A percentile compares a stretch with the other conserved stretches of the same genome.
These are phyloP conservation scores for Murraya paniculata DNA, from an alignment of 345 rosid genomes.

Conservation along the genomic window DNA sequence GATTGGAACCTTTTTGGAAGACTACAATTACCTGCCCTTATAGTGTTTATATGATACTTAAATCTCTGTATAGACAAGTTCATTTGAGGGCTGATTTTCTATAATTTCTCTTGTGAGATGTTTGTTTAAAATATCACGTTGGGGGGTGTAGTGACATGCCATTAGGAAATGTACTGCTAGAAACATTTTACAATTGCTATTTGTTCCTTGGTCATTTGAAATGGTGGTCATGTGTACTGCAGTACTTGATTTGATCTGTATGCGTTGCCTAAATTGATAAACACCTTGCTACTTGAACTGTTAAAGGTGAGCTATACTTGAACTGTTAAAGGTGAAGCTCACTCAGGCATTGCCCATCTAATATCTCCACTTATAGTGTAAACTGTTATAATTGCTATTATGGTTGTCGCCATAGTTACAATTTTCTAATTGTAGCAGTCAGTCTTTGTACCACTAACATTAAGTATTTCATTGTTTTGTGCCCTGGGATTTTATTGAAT, in stretches of 20 bases:
- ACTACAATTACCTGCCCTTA: not conserved
- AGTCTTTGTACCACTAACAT: not conserved
- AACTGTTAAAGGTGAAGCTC: not conserved
- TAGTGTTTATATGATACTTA: not conserved
- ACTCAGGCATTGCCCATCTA: not conserved
- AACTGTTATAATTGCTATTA: not conserved
- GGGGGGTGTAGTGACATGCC: not conserved
- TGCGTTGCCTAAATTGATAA: not conserved
- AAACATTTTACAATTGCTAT: not conserved
- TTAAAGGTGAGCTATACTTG: not conserved
- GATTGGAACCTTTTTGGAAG: not conserved
- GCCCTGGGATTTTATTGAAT: conserved; percentile 17
- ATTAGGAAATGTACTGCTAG: not conserved
- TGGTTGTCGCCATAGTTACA: not conserved
- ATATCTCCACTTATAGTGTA: not conserved
- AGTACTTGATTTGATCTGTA: not conserved
- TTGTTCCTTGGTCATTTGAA: not conserved
- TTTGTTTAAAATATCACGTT: not conserved
- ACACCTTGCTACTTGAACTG: not conserved
- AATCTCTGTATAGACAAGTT: not conserved
- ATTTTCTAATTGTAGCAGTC: not conserved
- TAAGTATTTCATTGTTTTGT: not conserved
- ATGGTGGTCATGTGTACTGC: not conserved
- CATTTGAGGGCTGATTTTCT: no score
- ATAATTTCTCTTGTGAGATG: no score